Base-by-base conservation (phyloP, 2,329 filamentous ascomycete genomes). In the Xylaria sp. region DNA sequence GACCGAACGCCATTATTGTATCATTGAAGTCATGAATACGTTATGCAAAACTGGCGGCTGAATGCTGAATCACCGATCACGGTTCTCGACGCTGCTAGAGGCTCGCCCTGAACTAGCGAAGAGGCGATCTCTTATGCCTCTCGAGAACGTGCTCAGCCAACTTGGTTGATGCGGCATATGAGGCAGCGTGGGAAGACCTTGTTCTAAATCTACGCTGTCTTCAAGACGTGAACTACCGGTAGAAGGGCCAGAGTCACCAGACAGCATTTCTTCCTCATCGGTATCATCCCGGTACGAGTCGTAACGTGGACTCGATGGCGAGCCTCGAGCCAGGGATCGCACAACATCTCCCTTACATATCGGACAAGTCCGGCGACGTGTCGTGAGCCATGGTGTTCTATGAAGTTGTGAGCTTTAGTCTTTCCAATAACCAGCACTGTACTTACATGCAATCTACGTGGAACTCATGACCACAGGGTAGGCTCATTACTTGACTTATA, bases 331-430 rank as follows among this genome's bases (percentile, higher is more conserved):
- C 71, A 93, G 80, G 8, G 88, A 90, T 34, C 87, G 84, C 17
- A 99, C 95, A 42, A 99, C 96, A 78, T 99, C 96, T 57, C 94
- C 94, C 83, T 99, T 99, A 83, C 96, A 99, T 69, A 99, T 98
- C 0, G 96, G 96, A 76, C 96, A 99, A n/a, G 96, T 99, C 71
- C 96, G 91, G 71, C 96, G 92, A 57, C 95, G 90, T 17, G 94
- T 98, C 0, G 95, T 98, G 61, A 99, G 85, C 96, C 96, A 99
- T 1, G 96, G 96, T 4, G 96, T 98, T 78, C 94, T 97, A 71
- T 48, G 34, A 57, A 53, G 75, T 78, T 69, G 76, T 75, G 67
- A 71, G 72, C 45, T 9, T 45, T 19, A n/a, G 61, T 63, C 48
- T 42, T 54, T 59, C 0, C 36, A 59, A 67, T 30, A 63, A 54